Evolutionary conservation across 257 asterid species (phyloP), one percentile per base, ranked within the genome.

Genomic region (Coffea canephora): DNA sequence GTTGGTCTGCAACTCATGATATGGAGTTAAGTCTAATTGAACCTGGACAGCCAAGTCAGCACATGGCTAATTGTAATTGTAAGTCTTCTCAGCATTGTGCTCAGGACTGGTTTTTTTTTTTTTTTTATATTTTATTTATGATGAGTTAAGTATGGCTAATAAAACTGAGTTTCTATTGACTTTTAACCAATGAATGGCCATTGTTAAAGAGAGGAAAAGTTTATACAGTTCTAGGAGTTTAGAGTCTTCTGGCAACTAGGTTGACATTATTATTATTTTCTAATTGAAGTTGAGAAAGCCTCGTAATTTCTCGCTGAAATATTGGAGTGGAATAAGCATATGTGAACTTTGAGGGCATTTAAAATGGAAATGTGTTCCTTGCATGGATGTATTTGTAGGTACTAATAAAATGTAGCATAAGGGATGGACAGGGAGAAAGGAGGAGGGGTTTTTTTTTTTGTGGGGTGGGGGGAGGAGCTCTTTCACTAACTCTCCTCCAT

Each of bases 1-100:
- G 99, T 74, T 96, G 99, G 98, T 92, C 98, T 6, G 93, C 94
- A 82, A 89, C 89, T 19, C 91, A 96, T 82, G 97, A 89, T 80
- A 82, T 92, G 81, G 97, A 95, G 85, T 91, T 88, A 84, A 91
- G 84, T 82, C 80, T 79, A 65, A 75, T 82, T 73, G 88, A 87
- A 75, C 79, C 73, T 50, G 89, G 88, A 69, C 83, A 78, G 81
- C 80, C 72, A 69, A 82, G 83, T 84, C 85, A 78, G 69, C 88
- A 69, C 76, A 62, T 72, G 36, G 82, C 86, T 77, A 86, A 79
- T 82, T 80, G 80, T 85, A 78, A 77, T 59, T 86, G 88, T 86
- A 81, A 85, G 83, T 84, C 79, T 74, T 75, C 59, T 75, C 69
- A 18, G 64, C 69, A 45, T 54, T 79, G n/a, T 73, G 71, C 57